Percentiles rank a stretch among this genome's conserved stretches.
These are phyloP conservation scores for Cryphonectria japonica DNA, from an alignment of 2,329 filamentous ascomycete genomes.

Conservation along the genomic window DNA sequence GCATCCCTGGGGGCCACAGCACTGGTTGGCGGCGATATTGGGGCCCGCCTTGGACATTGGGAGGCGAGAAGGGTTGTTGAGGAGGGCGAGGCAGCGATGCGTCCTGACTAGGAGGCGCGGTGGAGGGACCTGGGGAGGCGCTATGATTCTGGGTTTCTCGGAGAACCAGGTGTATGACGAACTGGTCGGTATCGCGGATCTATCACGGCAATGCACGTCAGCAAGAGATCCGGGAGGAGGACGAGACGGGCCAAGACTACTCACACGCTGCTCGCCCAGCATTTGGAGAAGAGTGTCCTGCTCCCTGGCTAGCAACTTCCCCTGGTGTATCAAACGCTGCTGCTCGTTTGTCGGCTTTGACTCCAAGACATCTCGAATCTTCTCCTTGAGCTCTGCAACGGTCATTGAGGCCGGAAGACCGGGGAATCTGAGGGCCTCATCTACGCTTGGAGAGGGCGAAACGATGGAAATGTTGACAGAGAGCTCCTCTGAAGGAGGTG, in stretches of 20 bases:
- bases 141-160: constrained; percentile 42
- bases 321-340: constrained; percentile 64
- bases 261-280: constrained; percentile 59
- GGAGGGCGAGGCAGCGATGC: constrained; percentile 26
- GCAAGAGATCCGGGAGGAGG: neutral
- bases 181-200: constrained; percentile 50
- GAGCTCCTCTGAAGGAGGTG: constrained; percentile 33
- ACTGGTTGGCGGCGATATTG: neutral
- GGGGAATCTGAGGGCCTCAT: constrained; percentile 54
- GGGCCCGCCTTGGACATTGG: constrained; percentile 14
- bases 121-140: constrained; percentile 35
- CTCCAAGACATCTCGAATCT: constrained; percentile 56
- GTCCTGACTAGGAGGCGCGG: constrained; percentile 32
- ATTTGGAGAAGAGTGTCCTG: constrained; percentile 59
- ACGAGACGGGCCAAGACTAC: constrained; percentile 30
- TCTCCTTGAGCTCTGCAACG: constrained; percentile 60
- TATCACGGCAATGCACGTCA: constrained; percentile 32
- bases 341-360: constrained; percentile 56
- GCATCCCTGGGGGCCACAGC: neutral
- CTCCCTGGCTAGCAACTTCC: constrained; percentile 58
- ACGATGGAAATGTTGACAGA: constrained; percentile 61
- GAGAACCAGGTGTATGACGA: constrained; percentile 59
- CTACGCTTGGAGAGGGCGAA: constrained; percentile 61
- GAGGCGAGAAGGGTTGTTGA: constrained; percentile 24
- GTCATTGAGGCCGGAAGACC: constrained; percentile 55